Conservation (phyloP, 805 yeast genomes). For the Candida patagonica region DNA sequence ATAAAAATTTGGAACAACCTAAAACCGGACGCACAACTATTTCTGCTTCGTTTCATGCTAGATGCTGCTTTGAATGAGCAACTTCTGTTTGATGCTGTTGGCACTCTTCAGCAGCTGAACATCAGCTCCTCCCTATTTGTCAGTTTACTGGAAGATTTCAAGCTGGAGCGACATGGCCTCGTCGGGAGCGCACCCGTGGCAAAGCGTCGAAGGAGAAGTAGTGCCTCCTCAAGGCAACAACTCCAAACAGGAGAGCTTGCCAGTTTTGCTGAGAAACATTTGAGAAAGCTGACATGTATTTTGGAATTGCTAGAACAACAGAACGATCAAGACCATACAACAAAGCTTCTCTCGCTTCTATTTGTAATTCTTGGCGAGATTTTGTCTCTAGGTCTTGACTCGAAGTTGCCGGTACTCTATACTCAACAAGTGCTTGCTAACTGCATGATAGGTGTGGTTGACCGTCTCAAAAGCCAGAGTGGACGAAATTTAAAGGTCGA, state of each 20-base stretch:
- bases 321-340: constrained; percentile 22
- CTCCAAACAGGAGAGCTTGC: constrained; percentile 49
- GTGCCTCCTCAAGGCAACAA: constrained; percentile 66
- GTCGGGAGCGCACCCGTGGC: constrained; percentile 31
- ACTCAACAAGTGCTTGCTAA: constrained; percentile 86
- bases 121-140: constrained; percentile 54
- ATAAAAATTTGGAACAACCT: constrained; percentile 47
- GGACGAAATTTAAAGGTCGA: constrained; percentile 35
- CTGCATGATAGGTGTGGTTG: constrained; percentile 67
- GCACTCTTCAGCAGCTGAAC: constrained; percentile 42
- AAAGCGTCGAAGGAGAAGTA: constrained; percentile 60
- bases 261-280: constrained; percentile 65
- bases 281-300: constrained; percentile 66
- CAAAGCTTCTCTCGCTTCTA: constrained; percentile 24
- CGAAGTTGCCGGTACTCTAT: constrained; percentile 81
- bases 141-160: constrained; percentile 48
- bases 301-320: constrained; percentile 74
- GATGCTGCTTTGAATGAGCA: constrained; percentile 41
- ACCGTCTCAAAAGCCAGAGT: constrained; percentile 36
- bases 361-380: constrained; percentile 33
- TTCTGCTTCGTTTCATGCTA: constrained; percentile 49
- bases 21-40: constrained; percentile 48
- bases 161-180: constrained; percentile 38
- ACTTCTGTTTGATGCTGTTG: constrained; percentile 35
- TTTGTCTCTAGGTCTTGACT: constrained; percentile 70